Conservation (phyloP, 2,329 filamentous ascomycete species). For the Hypoxylon sp. region DNA sequence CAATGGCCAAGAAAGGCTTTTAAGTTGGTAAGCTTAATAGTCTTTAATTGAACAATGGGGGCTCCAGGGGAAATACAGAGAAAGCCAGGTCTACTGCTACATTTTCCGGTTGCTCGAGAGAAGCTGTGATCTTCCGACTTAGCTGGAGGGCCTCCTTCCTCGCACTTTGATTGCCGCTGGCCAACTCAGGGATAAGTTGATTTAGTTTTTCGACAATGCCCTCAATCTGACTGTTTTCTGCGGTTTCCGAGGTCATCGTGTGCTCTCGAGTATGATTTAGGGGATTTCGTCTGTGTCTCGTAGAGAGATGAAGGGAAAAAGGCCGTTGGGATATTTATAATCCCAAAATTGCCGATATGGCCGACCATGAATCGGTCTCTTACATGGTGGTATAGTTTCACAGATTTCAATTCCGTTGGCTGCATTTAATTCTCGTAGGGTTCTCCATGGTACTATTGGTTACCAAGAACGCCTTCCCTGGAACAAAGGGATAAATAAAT, state of each 20-base stretch:
- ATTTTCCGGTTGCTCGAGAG: conserved; percentile 38
- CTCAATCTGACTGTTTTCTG: neutral
- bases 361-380: neutral
- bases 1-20: conserved; percentile 44
- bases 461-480: too few relatives aligned
- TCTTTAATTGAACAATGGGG: neutral
- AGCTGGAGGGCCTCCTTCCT: conserved; percentile 12
- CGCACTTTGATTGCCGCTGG: conserved; percentile 5
- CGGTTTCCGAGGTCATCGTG: neutral
- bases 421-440: too few relatives aligned
- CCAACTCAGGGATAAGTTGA: neutral
- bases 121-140: conserved; percentile 3
- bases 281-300: neutral
- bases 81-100: conserved; percentile 39
- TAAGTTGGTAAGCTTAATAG: neutral
- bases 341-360: neutral
- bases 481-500: too few relatives aligned
- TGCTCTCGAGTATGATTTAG: neutral
- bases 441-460: too few relatives aligned
- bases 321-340: neutral
- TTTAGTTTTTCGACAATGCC: conserved; percentile 10
- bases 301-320: neutral
- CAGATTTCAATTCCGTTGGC: too few relatives aligned
- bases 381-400: too few relatives aligned
- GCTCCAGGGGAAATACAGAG: conserved; percentile 22